phyloP scores from a whole-genome alignment of 1,284 basidiomycete species.

The Trametes hirsuta region DNA sequence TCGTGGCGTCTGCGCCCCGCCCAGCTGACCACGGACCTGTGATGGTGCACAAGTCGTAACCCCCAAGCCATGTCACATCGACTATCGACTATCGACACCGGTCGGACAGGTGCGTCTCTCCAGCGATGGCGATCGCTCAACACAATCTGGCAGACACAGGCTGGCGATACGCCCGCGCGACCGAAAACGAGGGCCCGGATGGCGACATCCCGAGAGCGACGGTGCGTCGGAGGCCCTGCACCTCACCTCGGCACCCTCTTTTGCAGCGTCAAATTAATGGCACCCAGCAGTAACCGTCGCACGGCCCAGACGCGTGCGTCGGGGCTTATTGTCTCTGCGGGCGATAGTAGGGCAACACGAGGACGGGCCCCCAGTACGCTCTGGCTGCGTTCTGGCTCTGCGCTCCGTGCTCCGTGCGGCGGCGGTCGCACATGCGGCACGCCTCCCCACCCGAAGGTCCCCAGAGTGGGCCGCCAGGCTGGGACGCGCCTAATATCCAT shows the following conservation, averaged over 20 bases:
- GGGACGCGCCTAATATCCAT: no score
- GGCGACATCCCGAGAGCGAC: neutral
- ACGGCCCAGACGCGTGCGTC: no score
- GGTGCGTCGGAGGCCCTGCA: neutral
- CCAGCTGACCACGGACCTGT: neutral
- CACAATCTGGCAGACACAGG: conserved; percentile 1
- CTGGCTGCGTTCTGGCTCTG: neutral
- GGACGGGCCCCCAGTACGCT: neutral
- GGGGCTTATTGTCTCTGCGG: neutral
- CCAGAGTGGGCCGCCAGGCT: no score
- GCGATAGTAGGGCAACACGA: neutral
- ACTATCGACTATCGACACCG: neutral
- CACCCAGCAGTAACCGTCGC: neutral
- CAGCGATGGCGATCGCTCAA: conserved; percentile 3
- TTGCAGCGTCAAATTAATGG: neutral
- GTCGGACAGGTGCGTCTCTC: neutral
- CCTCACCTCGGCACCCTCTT: neutral
- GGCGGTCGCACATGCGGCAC: no score
- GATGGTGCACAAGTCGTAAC: neutral
- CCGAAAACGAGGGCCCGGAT: neutral
- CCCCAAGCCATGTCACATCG: neutral
- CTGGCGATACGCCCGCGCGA: neutral
- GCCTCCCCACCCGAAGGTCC: no score
- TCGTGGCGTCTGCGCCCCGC: neutral
- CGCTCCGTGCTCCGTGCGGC: neutral